phyloP scores from a whole-genome alignment of 208 protist genomes.

The Leishmania gerbilli region DNA sequence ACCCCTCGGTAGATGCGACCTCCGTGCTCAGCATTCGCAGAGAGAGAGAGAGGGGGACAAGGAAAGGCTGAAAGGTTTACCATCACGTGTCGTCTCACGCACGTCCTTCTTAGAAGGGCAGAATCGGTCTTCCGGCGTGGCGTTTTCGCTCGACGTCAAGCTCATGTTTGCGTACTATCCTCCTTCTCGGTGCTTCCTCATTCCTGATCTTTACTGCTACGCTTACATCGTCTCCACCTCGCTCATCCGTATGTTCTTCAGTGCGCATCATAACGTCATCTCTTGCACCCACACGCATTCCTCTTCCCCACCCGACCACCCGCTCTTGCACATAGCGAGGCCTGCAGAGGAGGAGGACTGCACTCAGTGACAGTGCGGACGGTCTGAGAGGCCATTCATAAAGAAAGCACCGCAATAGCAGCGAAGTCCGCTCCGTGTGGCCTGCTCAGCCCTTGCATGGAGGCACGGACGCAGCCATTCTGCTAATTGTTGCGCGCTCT shows the following conservation, averaged over 20 bases:
- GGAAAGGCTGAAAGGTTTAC: not conserved
- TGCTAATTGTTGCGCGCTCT: not conserved
- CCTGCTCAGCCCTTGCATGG: not conserved
- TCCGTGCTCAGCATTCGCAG: not conserved
- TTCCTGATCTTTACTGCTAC: not conserved
- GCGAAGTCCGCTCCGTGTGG: not conserved
- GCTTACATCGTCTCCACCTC: not conserved
- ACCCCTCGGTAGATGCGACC: not conserved
- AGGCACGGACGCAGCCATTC: not conserved
- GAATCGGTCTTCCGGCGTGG: not conserved
- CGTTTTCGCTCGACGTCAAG: not conserved
- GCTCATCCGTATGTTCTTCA: not conserved
- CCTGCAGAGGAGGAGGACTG: not conserved
- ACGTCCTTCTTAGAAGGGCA: not conserved
- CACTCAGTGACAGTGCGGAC: not conserved
- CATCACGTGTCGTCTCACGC: not conserved
- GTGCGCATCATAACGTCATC: too few relatives aligned
- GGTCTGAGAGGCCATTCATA: not conserved
- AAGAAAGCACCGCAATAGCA: not conserved
- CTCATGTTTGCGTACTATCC: not conserved
- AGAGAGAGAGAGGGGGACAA: not conserved
- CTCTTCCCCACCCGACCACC: not conserved
- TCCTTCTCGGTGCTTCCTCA: not conserved
- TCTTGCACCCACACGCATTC: not conserved
- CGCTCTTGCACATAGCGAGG: not conserved